Evolutionary conservation across 176 grass and related monocot genomes (phyloP).

Genomic region (Bonia amplexicaulis): DNA sequence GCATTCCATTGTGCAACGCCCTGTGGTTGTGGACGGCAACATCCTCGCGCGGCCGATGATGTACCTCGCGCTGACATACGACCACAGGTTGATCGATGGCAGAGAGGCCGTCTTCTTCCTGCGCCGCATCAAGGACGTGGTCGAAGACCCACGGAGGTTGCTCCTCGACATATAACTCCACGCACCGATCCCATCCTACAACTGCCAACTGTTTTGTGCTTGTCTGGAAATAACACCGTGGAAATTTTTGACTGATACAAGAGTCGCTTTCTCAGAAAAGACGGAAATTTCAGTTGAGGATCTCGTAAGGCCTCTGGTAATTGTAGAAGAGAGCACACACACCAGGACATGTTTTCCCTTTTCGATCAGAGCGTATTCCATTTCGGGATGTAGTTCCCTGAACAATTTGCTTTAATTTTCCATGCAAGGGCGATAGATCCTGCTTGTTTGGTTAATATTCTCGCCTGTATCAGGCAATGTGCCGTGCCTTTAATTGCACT

Average conservation of each 20-base stretch:
- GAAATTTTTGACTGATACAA: constrained; percentile 53
- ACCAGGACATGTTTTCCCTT: neutral
- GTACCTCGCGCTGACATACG: constrained; percentile 72
- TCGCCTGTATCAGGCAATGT: neutral
- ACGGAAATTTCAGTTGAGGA: constrained; percentile 23
- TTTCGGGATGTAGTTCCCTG: constrained; percentile 23
- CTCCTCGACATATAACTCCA: constrained; percentile 58
- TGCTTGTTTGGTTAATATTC: neutral
- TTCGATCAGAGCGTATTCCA: neutral
- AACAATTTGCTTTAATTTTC: constrained; percentile 18
- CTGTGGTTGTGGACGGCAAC: constrained; percentile 57
- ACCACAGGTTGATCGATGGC: constrained; percentile 77
- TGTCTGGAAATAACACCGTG: constrained; percentile 54
- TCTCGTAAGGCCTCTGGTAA: neutral
- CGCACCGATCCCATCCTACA: neutral
- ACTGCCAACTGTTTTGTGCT: constrained; percentile 27
- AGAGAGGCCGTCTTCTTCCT: constrained; percentile 85
- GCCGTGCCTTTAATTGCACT: neutral
- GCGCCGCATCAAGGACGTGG: constrained; percentile 78
- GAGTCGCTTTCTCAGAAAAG: constrained; percentile 14
- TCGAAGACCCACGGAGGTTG: constrained; percentile 75
- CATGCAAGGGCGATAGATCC: constrained; percentile 5
- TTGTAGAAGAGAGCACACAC: constrained; percentile 12
- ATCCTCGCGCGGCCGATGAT: constrained; percentile 75
- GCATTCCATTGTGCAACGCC: constrained; percentile 74